Percentiles rank a stretch among this genome's conserved stretches.
Evolutionary conservation across 2,329 filamentous ascomycete genomes (phyloP).

Genomic region (Aspergillus sp.): DNA sequence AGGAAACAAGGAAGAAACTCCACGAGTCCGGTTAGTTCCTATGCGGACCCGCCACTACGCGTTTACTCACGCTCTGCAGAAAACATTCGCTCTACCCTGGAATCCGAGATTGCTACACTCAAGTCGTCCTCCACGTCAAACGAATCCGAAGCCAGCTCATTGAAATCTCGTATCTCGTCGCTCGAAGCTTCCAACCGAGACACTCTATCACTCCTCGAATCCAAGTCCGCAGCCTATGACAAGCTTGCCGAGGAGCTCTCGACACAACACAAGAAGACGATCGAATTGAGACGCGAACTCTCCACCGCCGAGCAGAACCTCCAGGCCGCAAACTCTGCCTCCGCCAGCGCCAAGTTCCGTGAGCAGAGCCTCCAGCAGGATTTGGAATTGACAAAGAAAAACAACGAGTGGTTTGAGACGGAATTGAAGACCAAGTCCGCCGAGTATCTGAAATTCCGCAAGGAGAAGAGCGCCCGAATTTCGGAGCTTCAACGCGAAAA

Average conservation of each 20-base stretch:
- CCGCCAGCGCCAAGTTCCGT: conserved; percentile 81
- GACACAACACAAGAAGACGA: conserved; percentile 82
- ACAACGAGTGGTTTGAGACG: conserved; percentile 88
- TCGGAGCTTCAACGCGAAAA: conserved; percentile 84
- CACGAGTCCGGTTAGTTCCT: conserved; percentile 70
- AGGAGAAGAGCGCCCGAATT: conserved; percentile 90
- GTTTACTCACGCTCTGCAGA: conserved; percentile 56
- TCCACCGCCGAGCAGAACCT: conserved; percentile 78
- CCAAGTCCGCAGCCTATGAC: conserved; percentile 84
- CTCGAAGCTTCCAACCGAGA: conserved; percentile 92
- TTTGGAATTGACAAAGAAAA: conserved; percentile 81
- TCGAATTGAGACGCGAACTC: conserved; percentile 81
- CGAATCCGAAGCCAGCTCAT: conserved; percentile 69
- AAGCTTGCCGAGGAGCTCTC: conserved; percentile 83
- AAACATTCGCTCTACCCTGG: conserved; percentile 70
- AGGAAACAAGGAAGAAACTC: conserved; percentile 77
- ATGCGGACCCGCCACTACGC: not conserved
- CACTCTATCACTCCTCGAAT: conserved; percentile 82
- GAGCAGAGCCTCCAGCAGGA: conserved; percentile 90
- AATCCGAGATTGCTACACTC: conserved; percentile 77
- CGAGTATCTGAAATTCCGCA: conserved; percentile 86
- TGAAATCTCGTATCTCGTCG: conserved; percentile 80
- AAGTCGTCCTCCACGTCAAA: conserved; percentile 70
- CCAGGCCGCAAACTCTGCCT: conserved; percentile 77
- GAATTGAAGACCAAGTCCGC: conserved; percentile 88